Conservation (phyloP, 1,139 yeast genomes). For the Yamadazyma membranifaciens region DNA sequence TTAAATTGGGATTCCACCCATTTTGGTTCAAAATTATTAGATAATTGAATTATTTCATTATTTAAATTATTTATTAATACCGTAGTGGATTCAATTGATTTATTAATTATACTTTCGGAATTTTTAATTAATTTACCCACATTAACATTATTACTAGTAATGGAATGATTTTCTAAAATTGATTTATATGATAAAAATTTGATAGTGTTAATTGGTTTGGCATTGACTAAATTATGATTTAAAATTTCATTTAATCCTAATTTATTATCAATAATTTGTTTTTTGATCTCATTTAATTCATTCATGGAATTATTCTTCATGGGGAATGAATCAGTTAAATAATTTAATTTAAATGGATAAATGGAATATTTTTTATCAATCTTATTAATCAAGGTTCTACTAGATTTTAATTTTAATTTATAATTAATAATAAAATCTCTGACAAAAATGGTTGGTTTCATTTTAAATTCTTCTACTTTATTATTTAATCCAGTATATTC, state of each 20-base stretch:
- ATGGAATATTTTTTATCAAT: constrained; percentile 79
- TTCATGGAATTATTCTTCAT: constrained; percentile 38
- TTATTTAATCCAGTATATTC: constrained; percentile 62
- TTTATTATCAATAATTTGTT: constrained; percentile 58
- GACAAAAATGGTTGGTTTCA: constrained; percentile 71
- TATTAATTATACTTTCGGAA: constrained; percentile 43
- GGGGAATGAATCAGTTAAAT: constrained; percentile 62
- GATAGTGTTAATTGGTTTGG: constrained; percentile 70
- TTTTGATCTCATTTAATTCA: constrained; percentile 41
- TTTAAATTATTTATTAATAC: constrained; percentile 36
- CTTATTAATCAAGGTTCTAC: constrained; percentile 68
- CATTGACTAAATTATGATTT: constrained; percentile 76
- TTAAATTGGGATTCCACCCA: constrained; percentile 82
- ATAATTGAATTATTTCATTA: constrained; percentile 65
- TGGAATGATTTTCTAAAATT: constrained; percentile 52
- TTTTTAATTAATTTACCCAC: constrained; percentile 59
- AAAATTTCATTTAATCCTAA: constrained; percentile 80
- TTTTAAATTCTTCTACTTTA: constrained; percentile 47
- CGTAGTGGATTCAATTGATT: constrained; percentile 80
- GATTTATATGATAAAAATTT: constrained; percentile 68
- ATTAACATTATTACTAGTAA: constrained; percentile 53
- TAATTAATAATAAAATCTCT: constrained; percentile 84
- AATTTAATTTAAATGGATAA: constrained; percentile 83
- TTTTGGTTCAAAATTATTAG: constrained; percentile 67
- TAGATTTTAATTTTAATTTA: constrained; percentile 69